These are phyloP conservation scores for Candida lessepsii DNA, from an alignment of 805 yeast species.

Conservation along the genomic window DNA sequence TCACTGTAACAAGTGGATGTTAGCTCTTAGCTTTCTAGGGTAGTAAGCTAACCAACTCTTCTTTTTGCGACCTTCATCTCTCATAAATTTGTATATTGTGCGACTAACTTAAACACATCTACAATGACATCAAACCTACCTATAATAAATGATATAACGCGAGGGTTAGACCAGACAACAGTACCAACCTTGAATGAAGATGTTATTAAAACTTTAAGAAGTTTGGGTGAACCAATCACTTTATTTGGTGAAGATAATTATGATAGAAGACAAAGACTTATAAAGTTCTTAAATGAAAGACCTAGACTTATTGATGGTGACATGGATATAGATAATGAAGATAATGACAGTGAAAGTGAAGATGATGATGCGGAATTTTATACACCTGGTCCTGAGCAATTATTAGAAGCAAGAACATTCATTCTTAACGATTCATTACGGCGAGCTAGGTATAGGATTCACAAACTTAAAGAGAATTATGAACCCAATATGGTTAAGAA, in stretches of 20 bases:
- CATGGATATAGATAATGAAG: background rate
- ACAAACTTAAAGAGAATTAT: slow-evolving; percentile 27
- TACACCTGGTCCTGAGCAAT: slow-evolving; percentile 67
- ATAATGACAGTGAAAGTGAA: slow-evolving; percentile 20
- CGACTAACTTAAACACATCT: too few species aligned
- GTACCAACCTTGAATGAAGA: slow-evolving; percentile 68
- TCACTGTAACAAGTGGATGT: too few species aligned
- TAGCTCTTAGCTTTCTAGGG: too few species aligned
- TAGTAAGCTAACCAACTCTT: too few species aligned
- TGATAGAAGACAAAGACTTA: slow-evolving; percentile 60
- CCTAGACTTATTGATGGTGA: background rate
- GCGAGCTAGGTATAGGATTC: slow-evolving; percentile 44
- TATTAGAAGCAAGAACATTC: slow-evolving; percentile 50
- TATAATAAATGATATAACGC: slow-evolving; percentile 2
- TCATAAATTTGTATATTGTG: too few species aligned
- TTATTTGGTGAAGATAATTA: slow-evolving; percentile 58
- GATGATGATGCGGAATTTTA: slow-evolving; percentile 71
- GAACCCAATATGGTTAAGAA: slow-evolving; percentile 38
- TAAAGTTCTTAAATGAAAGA: slow-evolving; percentile 37
- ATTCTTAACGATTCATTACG: slow-evolving; percentile 54
- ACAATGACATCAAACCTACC: slow-evolving; percentile 1
- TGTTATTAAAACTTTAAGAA: slow-evolving; percentile 50
- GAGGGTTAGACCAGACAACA: background rate
- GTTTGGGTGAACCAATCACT: slow-evolving; percentile 56
- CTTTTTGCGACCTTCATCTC: too few species aligned